phyloP scores from a whole-genome alignment of 2,329 filamentous ascomycete genomes.

The Botryotinia globosa region DNA sequence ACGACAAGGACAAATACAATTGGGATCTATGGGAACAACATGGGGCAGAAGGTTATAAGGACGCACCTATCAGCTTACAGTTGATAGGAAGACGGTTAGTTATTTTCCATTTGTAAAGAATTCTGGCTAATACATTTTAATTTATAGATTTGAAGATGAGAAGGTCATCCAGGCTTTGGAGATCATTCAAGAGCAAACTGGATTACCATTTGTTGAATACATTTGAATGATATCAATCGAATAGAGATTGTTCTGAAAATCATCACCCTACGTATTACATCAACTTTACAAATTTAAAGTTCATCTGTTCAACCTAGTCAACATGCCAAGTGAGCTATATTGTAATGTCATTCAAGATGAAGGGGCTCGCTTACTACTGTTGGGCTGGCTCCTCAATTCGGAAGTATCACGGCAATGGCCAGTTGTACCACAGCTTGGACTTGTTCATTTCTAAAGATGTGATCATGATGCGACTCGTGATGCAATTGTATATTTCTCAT shows the following conservation, averaged over 20 bases:
- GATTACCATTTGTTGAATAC: constrained; percentile 37
- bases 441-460: background rate
- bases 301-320: background rate
- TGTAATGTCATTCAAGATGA: background rate
- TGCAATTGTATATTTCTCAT: too few species aligned
- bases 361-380: constrained; percentile 6
- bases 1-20: constrained; percentile 38
- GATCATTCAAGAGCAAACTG: constrained; percentile 38
- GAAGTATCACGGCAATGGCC: background rate
- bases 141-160: constrained; percentile 41
- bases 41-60: constrained; percentile 41
- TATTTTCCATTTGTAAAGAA: background rate
- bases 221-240: constrained; percentile 19
- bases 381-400: background rate
- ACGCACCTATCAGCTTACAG: constrained; percentile 44
- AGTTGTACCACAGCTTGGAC: background rate
- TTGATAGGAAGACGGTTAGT: constrained; percentile 39
- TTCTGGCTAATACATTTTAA: constrained; percentile 20
- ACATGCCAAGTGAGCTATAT: background rate
- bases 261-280: background rate
- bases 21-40: constrained; percentile 40
- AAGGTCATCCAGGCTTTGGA: constrained; percentile 40
- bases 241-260: too few species aligned
- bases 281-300: background rate
- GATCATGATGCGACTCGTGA: too few species aligned